Evolutionary conservation across 495 filamentous ascomycete genomes (phyloP), one percentile per base, ranked within the genome.

Genomic region (Geoglossum glabrum): DNA sequence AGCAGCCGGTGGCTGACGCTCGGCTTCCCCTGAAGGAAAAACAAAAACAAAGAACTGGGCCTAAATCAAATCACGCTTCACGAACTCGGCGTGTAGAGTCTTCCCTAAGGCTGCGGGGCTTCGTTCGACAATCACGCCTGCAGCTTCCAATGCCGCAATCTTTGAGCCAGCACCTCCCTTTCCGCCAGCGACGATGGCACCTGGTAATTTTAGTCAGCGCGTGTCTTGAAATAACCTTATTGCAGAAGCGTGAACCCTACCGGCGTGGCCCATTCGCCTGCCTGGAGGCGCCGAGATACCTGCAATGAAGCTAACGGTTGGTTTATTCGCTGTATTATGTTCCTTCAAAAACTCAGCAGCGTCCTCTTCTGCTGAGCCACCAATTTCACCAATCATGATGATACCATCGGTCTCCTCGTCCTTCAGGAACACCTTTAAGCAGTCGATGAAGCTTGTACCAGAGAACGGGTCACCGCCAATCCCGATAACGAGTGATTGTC

Each of bases 301-400:
- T 62, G 92, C 92, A 67, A 99, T 99, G 74, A 99, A 99, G 69
- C 83, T 85, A 57, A 99, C 92, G 57, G 93, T 87, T 59, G 92
- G 92, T 78, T 95, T 99, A 74, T 93, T 87, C 69, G 77, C 72
- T 56, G 80, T 85, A 77, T 97, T 97, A 73, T 95, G 78, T 65
- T 76, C 76, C 77, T 84, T 89, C 69, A 97, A 76, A 78, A 90
- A 98, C 62, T 98, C 92, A 63, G 90, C 88, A 21, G 92, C 90
- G 61, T 98, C 93, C 73, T 98, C 92, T 74, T 98, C 92, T 54
- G 92, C 92, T 54, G 85, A 86, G 61, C 92, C 92, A 70, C 92
- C 92, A 66, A 98, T 97, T 76, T 98, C 92, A 70, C 92, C 92
- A 68, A 98, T 97, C 92, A 98, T 95, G 76, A 98, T 96, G 67